Evolutionary conservation across 768 basidiomycete genomes (phyloP).

Genomic region (Russula brevipes): DNA sequence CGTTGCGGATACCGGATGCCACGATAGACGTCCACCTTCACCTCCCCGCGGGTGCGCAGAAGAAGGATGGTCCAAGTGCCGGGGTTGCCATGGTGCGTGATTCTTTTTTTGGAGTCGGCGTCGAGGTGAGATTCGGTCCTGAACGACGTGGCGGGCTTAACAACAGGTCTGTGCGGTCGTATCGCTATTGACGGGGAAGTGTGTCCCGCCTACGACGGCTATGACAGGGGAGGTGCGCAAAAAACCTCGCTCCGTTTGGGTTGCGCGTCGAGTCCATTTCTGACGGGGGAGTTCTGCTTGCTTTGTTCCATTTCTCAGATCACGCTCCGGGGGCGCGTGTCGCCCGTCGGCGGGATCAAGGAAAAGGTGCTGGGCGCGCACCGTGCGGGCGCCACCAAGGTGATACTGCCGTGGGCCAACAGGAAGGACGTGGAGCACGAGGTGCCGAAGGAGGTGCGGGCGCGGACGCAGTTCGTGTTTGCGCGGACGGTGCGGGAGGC

Average conservation of each 20-base stretch:
- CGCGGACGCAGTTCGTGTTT: slow-evolving; percentile 77
- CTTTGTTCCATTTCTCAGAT: slow-evolving; percentile 40
- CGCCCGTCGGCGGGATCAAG: slow-evolving; percentile 85
- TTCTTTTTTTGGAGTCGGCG: not conserved
- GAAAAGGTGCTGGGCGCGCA: slow-evolving; percentile 91
- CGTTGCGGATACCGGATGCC: slow-evolving; percentile 61
- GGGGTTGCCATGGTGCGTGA: slow-evolving; percentile 76
- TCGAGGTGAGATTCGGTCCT: not conserved
- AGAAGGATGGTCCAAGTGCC: slow-evolving; percentile 91
- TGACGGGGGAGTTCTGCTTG: not conserved
- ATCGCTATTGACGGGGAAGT: slow-evolving; percentile 72
- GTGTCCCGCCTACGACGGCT: slow-evolving; percentile 66
- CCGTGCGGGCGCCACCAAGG: slow-evolving; percentile 74
- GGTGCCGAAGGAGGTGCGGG: slow-evolving; percentile 63
- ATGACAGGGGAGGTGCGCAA: slow-evolving; percentile 82
- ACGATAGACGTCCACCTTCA: slow-evolving; percentile 82
- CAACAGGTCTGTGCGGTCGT: slow-evolving; percentile 84
- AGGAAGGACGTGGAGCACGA: slow-evolving; percentile 86
- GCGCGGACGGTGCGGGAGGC: slow-evolving; percentile 76
- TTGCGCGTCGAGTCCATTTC: not conserved
- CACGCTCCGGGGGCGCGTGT: slow-evolving; percentile 76
- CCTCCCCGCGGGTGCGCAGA: slow-evolving; percentile 83
- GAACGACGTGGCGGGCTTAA: not conserved
- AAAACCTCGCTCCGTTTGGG: not conserved
- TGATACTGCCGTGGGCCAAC: slow-evolving; percentile 82